Evolutionary conservation across 345 rosid genomes (phyloP).

Genomic region (Angophora floribunda): DNA sequence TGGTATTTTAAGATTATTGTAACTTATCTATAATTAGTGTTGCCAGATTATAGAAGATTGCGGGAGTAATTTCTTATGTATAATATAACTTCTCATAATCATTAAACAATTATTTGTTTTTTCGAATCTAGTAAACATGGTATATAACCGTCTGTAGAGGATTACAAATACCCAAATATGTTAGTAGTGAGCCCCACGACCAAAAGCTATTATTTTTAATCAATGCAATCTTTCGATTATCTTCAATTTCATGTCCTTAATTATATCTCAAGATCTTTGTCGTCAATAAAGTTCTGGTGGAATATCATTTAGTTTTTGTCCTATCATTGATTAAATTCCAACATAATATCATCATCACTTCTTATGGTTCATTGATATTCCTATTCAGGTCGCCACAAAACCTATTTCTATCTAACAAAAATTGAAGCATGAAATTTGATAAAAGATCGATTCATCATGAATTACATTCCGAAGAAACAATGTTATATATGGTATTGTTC

Average conservation of each 20-base stretch:
- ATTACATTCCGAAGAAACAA: too few species aligned
- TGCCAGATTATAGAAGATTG: background rate
- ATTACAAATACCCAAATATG: background rate
- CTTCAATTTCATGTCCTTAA: background rate
- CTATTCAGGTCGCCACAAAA: too few species aligned
- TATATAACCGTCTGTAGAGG: background rate
- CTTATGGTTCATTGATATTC: too few species aligned
- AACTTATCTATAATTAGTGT: background rate
- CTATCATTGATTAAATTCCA: too few species aligned
- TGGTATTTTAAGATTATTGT: rapidly evolving
- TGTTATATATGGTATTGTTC: too few species aligned
- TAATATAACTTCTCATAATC: background rate
- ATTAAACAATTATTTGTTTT: background rate
- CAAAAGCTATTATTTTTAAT: background rate
- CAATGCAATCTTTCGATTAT: background rate
- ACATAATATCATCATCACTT: too few species aligned
- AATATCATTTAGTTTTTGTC: too few species aligned
- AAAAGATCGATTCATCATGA: too few species aligned
- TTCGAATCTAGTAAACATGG: background rate
- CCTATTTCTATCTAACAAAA: too few species aligned
- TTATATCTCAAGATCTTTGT: background rate
- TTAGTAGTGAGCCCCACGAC: background rate
- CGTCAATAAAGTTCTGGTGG: too few species aligned
- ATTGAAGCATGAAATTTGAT: too few species aligned
- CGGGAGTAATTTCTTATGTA: rapidly evolving